A percentile compares a stretch with the other conserved stretches of the same genome.
phyloP scores from a whole-genome alignment of 768 basidiomycete genomes.

The Mycena belliarum region DNA sequence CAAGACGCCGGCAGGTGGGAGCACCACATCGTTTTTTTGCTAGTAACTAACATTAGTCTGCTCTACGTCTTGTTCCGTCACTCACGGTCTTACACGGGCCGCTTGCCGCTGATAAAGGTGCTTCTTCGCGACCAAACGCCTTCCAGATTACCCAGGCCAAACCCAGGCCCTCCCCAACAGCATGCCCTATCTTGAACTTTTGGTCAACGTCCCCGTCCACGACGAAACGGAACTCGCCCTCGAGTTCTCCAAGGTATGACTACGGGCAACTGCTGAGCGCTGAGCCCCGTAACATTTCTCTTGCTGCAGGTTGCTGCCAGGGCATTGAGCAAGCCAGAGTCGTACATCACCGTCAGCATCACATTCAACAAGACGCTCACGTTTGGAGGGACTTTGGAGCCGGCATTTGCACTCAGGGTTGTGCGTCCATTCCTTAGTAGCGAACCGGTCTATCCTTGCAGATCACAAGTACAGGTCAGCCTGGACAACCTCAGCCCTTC shows the following conservation, averaged over 20 bases:
- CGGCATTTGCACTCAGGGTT: slow-evolving; percentile 58
- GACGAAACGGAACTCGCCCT: slow-evolving; percentile 44
- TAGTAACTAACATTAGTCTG: neutral
- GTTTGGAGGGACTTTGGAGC: slow-evolving; percentile 64
- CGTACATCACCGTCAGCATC: slow-evolving; percentile 54
- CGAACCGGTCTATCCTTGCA: neutral
- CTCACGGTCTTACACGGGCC: no score
- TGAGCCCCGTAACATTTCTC: no score
- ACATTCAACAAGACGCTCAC: slow-evolving; percentile 60
- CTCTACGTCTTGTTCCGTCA: neutral
- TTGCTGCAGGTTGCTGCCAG: slow-evolving; percentile 49
- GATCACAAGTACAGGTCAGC: slow-evolving; percentile 42
- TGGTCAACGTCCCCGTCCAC: slow-evolving; percentile 45
- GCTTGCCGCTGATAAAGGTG: no score
- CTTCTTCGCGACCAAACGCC: no score
- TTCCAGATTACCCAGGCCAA: neutral
- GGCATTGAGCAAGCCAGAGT: slow-evolving; percentile 55
- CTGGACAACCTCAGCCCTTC: slow-evolving; percentile 55
- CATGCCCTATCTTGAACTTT: slow-evolving; percentile 46
- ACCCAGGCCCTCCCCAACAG: neutral
- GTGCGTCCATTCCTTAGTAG: slow-evolving; percentile 43
- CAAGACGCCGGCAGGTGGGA: no score
- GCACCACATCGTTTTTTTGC: no score
- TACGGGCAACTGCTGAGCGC: neutral
- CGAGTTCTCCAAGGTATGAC: slow-evolving; percentile 58